A percentile compares a stretch with the other conserved stretches of the same genome.
These are phyloP conservation scores for Trametopsis cervina DNA, from an alignment of 768 basidiomycete genomes.

Conservation along the genomic window DNA sequence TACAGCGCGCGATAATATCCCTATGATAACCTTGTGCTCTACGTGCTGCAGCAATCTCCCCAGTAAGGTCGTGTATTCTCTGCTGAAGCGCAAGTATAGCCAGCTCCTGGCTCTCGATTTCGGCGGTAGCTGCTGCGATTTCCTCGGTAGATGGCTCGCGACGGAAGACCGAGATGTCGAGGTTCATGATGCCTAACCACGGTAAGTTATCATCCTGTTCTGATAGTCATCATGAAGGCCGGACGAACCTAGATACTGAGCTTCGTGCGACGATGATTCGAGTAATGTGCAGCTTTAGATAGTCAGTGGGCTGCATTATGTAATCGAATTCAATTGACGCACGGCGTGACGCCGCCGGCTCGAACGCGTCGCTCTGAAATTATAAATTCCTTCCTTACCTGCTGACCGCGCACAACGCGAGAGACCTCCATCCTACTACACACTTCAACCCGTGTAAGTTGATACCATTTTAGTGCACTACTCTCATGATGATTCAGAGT, in stretches of 20 bases:
- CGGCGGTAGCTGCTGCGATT: slow-evolving; percentile 12
- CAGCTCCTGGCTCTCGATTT: slow-evolving; percentile 30
- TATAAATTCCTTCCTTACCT: no score
- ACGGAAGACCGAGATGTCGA: slow-evolving; percentile 11
- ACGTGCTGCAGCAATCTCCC: slow-evolving; percentile 35
- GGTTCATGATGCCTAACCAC: not conserved
- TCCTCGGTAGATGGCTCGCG: slow-evolving; percentile 21
- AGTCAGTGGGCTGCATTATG: no score
- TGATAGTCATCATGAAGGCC: not conserved
- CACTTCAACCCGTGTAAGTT: no score
- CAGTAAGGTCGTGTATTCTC: slow-evolving; percentile 35
- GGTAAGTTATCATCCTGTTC: not conserved
- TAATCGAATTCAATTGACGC: no score
- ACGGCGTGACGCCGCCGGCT: no score
- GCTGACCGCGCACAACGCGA: no score
- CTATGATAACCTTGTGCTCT: slow-evolving; percentile 35
- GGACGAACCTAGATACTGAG: no score
- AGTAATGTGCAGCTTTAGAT: no score
- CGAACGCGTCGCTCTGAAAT: no score
- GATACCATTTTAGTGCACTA: no score
- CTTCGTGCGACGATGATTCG: no score
- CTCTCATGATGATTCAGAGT: slow-evolving; percentile 93
- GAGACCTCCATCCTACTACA: no score
- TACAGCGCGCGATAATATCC: slow-evolving; percentile 35
- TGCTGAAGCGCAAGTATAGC: slow-evolving; percentile 35